Conservation (phyloP, 192 early-diverging fungal species). For the Coemansia sp. region DNA sequence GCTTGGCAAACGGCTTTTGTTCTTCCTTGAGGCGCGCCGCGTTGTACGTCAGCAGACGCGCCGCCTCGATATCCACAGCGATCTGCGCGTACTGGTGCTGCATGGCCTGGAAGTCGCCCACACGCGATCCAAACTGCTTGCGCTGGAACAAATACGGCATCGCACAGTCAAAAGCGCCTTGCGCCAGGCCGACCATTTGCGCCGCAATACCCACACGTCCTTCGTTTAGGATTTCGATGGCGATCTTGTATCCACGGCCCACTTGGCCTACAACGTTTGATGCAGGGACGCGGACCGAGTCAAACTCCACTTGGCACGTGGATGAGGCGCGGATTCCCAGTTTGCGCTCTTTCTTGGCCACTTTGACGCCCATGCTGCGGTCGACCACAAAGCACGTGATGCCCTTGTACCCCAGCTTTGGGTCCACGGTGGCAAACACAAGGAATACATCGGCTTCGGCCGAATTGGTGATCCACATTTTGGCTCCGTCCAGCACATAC, state of each 20-base stretch:
- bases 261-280: slow-evolving; percentile 88
- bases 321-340: slow-evolving; percentile 96
- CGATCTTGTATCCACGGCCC: slow-evolving; percentile 97
- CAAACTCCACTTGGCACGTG: slow-evolving; percentile 92
- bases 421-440: slow-evolving; percentile 98
- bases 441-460: slow-evolving; percentile 93
- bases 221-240: slow-evolving; percentile 97
- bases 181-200: slow-evolving; percentile 96
- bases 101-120: slow-evolving; percentile 90
- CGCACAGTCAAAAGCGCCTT: slow-evolving; percentile 86
- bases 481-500: slow-evolving; percentile 83
- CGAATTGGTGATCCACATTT: slow-evolving; percentile 98
- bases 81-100: slow-evolving; percentile 81
- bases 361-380: slow-evolving; percentile 83
- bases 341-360: slow-evolving; percentile 97
- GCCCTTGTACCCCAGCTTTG: slow-evolving; percentile 89
- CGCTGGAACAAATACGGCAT: slow-evolving; percentile 92
- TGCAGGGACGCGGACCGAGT: slow-evolving; percentile 84
- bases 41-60: slow-evolving; percentile 94
- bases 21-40: slow-evolving; percentile 94
- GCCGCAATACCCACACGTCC: slow-evolving; percentile 98
- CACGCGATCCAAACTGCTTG: slow-evolving; percentile 83
- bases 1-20: slow-evolving; percentile 86
- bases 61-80: slow-evolving; percentile 94
- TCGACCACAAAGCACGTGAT: slow-evolving; percentile 98